Evolutionary conservation across 2,329 filamentous ascomycete genomes (phyloP).

Genomic region (Graphilbum sp.): DNA sequence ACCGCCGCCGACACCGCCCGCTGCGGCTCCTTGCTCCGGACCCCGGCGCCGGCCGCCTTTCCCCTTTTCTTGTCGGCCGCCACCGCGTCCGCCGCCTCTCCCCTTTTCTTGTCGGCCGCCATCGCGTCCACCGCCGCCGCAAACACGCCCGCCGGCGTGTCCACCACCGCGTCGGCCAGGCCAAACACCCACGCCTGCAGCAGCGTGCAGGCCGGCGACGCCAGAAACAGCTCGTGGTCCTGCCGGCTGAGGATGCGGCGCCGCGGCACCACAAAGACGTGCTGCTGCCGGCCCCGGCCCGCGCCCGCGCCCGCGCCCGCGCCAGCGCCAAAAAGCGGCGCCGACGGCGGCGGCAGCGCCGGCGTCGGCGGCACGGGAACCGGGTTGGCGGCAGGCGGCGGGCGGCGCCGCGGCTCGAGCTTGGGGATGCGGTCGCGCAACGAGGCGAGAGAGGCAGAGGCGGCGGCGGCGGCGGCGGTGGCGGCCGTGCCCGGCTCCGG

Average conservation of each 20-base stretch:
- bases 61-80: background rate
- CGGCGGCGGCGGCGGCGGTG: background rate
- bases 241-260: slow-evolving; percentile 65
- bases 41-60: background rate
- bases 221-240: slow-evolving; percentile 70
- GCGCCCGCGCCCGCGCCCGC: slow-evolving; percentile 51
- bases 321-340: slow-evolving; percentile 35
- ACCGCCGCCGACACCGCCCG: slow-evolving; percentile 45
- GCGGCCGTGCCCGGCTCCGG: background rate
- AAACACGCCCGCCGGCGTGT: slow-evolving; percentile 25
- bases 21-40: slow-evolving; percentile 2
- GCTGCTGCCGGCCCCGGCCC: slow-evolving; percentile 6
- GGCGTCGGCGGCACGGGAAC: slow-evolving; percentile 62
- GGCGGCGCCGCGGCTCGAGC: slow-evolving; percentile 46
- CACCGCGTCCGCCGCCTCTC: background rate
- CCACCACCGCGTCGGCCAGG: slow-evolving; percentile 65
- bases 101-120: background rate
- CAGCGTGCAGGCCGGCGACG: slow-evolving; percentile 59
- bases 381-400: slow-evolving; percentile 32
- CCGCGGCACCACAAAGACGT: slow-evolving; percentile 49
- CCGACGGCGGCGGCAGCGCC: slow-evolving; percentile 43
- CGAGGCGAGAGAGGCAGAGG: background rate
- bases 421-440: slow-evolving; percentile 46
- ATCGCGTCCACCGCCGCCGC: slow-evolving; percentile 14
- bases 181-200: slow-evolving; percentile 75